Evolutionary conservation across 495 filamentous ascomycete genomes (phyloP).

Genomic region (Copromyces sp.): DNA sequence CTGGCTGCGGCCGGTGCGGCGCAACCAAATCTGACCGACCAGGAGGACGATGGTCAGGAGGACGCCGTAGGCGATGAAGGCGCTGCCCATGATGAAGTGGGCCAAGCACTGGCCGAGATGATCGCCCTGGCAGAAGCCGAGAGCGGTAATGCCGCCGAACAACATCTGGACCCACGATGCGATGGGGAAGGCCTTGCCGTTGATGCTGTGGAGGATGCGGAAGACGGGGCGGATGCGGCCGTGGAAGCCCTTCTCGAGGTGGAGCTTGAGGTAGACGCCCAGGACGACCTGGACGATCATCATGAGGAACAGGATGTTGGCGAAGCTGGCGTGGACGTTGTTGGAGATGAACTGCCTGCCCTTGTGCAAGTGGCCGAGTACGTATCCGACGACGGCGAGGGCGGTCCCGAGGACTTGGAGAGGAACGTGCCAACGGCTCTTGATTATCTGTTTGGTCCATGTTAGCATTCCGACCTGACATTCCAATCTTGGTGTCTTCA

Average conservation of each 20-base stretch:
- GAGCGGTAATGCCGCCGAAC: slow-evolving; percentile 84
- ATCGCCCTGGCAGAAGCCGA: slow-evolving; percentile 91
- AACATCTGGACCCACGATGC: slow-evolving; percentile 91
- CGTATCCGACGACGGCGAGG: slow-evolving; percentile 74
- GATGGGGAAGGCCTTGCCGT: slow-evolving; percentile 81
- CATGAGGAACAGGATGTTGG: slow-evolving; percentile 66
- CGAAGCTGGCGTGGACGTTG: slow-evolving; percentile 78
- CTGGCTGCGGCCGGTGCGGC: slow-evolving; percentile 75
- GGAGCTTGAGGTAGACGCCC: slow-evolving; percentile 81
- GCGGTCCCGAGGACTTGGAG: slow-evolving; percentile 64
- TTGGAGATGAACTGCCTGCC: slow-evolving; percentile 69
- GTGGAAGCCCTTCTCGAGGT: slow-evolving; percentile 74
- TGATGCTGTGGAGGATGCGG: slow-evolving; percentile 63
- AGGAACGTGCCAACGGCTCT: slow-evolving; percentile 90
- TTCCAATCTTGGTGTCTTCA: not conserved
- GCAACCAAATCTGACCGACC: slow-evolving; percentile 81
- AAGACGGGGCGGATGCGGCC: slow-evolving; percentile 63
- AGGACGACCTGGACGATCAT: slow-evolving; percentile 66
- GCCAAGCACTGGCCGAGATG: slow-evolving; percentile 89
- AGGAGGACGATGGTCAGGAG: slow-evolving; percentile 77
- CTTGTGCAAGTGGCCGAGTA: slow-evolving; percentile 82
- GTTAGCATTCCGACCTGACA: slow-evolving; percentile 1
- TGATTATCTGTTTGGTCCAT: slow-evolving; percentile 54
- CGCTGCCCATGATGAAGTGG: slow-evolving; percentile 97
- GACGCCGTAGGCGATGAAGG: slow-evolving; percentile 91